Evolutionary conservation across 805 yeast genomes (phyloP).

Genomic region (Teunomyces lycoperdinae): DNA sequence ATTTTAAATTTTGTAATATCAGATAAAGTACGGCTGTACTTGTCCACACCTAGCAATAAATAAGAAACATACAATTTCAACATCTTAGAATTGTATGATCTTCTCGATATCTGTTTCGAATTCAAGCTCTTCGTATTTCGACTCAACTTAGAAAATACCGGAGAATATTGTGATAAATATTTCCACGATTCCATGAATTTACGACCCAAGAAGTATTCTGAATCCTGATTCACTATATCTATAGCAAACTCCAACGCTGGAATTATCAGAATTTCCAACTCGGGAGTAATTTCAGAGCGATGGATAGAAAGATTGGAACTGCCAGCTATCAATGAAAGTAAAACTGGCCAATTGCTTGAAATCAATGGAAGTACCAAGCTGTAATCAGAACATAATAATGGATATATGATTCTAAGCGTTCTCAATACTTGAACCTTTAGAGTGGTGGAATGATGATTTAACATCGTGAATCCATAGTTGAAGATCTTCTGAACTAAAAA

Average conservation of each 20-base stretch:
- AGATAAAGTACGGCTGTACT: conserved; percentile 41
- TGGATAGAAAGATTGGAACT: not conserved
- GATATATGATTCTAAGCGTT: conserved; percentile 35
- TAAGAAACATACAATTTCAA: conserved; percentile 25
- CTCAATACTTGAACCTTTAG: conserved; percentile 57
- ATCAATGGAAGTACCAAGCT: conserved; percentile 29
- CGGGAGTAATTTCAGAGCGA: conserved; percentile 4
- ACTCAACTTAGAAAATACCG: not conserved
- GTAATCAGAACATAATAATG: conserved; percentile 31
- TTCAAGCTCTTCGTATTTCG: not conserved
- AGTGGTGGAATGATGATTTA: conserved; percentile 63
- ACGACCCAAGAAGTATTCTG: conserved; percentile 45
- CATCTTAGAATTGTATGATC: conserved; percentile 21
- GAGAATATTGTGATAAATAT: conserved; percentile 6
- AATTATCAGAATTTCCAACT: conserved; percentile 17
- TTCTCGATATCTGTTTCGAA: conserved; percentile 2
- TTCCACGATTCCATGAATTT: conserved; percentile 50
- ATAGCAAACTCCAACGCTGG: conserved; percentile 30
- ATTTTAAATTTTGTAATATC: conserved; percentile 37
- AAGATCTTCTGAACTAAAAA: conserved; percentile 56
- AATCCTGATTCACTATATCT: conserved; percentile 27
- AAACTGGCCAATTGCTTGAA: conserved; percentile 32
- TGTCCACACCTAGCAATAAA: conserved; percentile 33
- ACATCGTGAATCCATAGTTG: conserved; percentile 63
- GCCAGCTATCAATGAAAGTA: conserved; percentile 22